phyloP scores from a whole-genome alignment of 177 flowering plant species.

The Vitis hybrid region DNA sequence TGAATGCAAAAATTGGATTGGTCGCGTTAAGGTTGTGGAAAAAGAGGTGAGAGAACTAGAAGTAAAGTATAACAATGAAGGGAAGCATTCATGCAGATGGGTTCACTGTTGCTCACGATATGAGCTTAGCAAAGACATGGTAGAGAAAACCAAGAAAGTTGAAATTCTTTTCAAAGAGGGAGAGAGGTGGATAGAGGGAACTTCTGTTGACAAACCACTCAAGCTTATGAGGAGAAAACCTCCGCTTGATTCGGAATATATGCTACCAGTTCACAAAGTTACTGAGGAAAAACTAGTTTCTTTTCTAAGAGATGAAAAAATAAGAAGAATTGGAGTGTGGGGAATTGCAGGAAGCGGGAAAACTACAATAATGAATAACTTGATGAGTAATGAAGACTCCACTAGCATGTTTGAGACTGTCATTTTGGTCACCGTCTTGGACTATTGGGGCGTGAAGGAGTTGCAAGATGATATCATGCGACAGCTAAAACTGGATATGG shows the following conservation, averaged over 20 bases:
- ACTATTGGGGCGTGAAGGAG: slow-evolving; percentile 1
- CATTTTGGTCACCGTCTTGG: slow-evolving; percentile 12
- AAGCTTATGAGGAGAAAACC: background rate
- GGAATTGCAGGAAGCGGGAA: slow-evolving; percentile 14
- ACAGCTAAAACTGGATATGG: slow-evolving; percentile 10
- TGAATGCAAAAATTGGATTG: slow-evolving; percentile 1
- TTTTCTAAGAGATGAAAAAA: background rate
- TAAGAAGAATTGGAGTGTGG: slow-evolving; percentile 10
- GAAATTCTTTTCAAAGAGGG: background rate
- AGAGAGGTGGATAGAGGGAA: background rate
- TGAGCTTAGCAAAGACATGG: background rate
- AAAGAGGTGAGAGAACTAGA: slow-evolving; percentile 3
- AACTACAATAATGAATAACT: slow-evolving; percentile 14
- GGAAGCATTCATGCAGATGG: background rate
- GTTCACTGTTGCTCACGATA: background rate
- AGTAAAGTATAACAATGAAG: background rate
- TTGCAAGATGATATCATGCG: slow-evolving; percentile 12
- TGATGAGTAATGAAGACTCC: slow-evolving; percentile 12
- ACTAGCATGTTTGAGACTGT: slow-evolving; percentile 18
- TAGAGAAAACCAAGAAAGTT: background rate
- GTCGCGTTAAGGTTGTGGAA: background rate
- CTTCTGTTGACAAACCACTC: background rate
- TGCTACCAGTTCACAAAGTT: background rate
- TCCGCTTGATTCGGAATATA: background rate
- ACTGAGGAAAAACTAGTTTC: background rate